Conservation (phyloP, 257 asterid genomes). For the Rhazya stricta region DNA sequence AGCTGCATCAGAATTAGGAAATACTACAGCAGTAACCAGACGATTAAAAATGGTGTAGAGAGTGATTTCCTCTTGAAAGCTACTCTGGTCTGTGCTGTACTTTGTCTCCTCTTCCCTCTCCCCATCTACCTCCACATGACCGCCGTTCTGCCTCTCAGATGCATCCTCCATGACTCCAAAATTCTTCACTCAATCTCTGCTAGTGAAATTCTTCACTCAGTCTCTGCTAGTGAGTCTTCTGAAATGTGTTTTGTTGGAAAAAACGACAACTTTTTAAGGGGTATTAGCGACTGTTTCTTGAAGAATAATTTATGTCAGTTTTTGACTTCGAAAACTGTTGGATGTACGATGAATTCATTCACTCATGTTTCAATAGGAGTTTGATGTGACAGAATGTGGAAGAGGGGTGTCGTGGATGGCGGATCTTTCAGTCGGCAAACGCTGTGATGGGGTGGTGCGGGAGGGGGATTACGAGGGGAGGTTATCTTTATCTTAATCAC, state of each 20-base stretch:
- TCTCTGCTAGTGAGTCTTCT: background rate
- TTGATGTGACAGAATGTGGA: background rate
- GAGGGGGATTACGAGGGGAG: background rate
- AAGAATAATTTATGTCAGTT: background rate
- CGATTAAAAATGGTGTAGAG: constrained; percentile 48
- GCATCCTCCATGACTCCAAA: constrained; percentile 7
- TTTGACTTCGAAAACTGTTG: background rate
- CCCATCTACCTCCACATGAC: constrained; percentile 10
- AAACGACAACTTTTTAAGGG: background rate
- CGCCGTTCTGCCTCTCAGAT: constrained; percentile 29
- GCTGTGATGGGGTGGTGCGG: background rate
- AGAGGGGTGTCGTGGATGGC: background rate
- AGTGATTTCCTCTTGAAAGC: constrained; percentile 25
- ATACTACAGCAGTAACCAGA: constrained; percentile 46
- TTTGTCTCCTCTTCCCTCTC: constrained; percentile 14
- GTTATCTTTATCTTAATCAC: too few relatives aligned
- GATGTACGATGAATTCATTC: background rate
- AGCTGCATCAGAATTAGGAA: constrained; percentile 31
- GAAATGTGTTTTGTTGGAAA: background rate
- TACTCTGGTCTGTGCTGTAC: background rate
- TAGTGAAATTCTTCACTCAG: background rate
- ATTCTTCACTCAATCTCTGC: background rate
- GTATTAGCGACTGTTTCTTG: background rate
- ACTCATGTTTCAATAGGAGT: background rate
- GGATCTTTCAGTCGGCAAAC: background rate